Evolutionary conservation across 2,329 filamentous ascomycete species (phyloP).

Genomic region (Colletotrichum sp.): DNA sequence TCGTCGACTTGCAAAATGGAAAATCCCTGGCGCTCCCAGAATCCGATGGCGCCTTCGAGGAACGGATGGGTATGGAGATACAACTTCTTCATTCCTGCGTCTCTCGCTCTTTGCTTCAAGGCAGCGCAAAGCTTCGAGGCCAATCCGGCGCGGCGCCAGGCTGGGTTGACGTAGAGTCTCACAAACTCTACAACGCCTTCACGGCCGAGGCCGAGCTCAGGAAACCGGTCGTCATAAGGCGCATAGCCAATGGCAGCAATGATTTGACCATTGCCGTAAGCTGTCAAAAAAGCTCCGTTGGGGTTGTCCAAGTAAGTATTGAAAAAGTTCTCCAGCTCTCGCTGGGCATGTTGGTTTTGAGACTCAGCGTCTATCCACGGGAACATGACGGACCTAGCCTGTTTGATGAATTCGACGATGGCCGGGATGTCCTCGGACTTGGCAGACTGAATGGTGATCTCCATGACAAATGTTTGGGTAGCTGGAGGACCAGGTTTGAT

Average conservation of each 20-base stretch:
- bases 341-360: constrained; percentile 15
- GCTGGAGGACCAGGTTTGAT: background rate
- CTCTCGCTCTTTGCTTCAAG: constrained; percentile 20
- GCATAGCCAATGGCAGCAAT: constrained; percentile 29
- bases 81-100: constrained; percentile 21
- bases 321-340: constrained; percentile 25
- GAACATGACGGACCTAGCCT: constrained; percentile 31
- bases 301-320: constrained; percentile 25
- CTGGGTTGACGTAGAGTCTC: constrained; percentile 29
- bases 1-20: constrained; percentile 23
- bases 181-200: constrained; percentile 28
- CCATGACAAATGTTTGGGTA: background rate
- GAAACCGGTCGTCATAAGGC: constrained; percentile 29
- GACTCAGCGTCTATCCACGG: constrained; percentile 26
- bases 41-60: constrained; percentile 25
- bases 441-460: constrained; percentile 19
- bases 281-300: constrained; percentile 26
- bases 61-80: constrained; percentile 34
- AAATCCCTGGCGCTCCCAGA: constrained; percentile 31
- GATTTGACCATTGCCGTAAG: constrained; percentile 14
- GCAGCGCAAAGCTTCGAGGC: constrained; percentile 26
- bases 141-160: constrained; percentile 29
- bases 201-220: constrained; percentile 21
- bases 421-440: constrained; percentile 23
- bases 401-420: constrained; percentile 26